A percentile compares a stretch with the other conserved stretches of the same genome.
These are phyloP conservation scores for Puccinia coronata DNA, from an alignment of 1,284 basidiomycete species.

Conservation along the genomic window DNA sequence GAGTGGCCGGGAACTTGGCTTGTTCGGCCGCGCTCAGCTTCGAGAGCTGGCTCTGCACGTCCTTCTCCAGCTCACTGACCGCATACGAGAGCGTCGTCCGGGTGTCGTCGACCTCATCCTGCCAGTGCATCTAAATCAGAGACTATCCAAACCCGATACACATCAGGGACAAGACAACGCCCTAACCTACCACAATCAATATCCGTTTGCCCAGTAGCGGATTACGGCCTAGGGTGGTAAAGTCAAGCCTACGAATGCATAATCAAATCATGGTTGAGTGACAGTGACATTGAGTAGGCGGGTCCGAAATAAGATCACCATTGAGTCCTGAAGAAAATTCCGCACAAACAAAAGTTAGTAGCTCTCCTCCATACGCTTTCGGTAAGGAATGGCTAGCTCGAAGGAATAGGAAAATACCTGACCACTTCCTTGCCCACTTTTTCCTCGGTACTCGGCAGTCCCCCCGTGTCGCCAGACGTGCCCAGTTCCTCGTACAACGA, in stretches of 20 bases:
- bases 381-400: neutral
- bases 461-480: slow-evolving; percentile 42
- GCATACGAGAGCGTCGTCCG: slow-evolving; percentile 77
- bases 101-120: slow-evolving; percentile 94
- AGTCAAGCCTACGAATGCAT: slow-evolving; percentile 41
- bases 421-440: slow-evolving; percentile 45
- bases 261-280: neutral
- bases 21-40: slow-evolving; percentile 64
- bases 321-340: slow-evolving; percentile 21
- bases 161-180: too few relatives aligned
- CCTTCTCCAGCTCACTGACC: slow-evolving; percentile 77
- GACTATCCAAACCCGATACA: neutral
- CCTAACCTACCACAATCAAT: slow-evolving; percentile 73
- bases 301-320: slow-evolving; percentile 5
- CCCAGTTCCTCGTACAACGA: slow-evolving; percentile 81
- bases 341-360: neutral
- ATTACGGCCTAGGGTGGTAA: slow-evolving; percentile 62
- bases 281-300: neutral
- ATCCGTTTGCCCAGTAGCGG: slow-evolving; percentile 75
- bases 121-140: neutral
- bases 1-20: slow-evolving; percentile 62
- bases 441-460: slow-evolving; percentile 44
- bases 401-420: slow-evolving; percentile 2
- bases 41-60: slow-evolving; percentile 66
- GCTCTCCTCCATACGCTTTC: too few relatives aligned